These are phyloP conservation scores for Carex pumila DNA, from an alignment of 176 grass and related monocot species.

Conservation along the genomic window DNA sequence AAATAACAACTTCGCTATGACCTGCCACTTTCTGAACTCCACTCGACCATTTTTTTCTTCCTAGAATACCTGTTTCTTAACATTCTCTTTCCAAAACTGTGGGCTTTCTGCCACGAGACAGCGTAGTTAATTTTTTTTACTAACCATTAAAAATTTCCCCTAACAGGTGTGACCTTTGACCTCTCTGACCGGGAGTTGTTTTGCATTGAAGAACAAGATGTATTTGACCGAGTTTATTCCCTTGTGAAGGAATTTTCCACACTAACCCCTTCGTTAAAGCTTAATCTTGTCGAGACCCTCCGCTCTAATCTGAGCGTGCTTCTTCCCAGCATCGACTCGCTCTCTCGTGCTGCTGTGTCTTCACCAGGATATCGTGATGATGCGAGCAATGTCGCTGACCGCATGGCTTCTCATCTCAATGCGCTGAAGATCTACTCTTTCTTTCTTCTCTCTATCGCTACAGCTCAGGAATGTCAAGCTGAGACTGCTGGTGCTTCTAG, in stretches of 20 bases:
- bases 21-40: not conserved
- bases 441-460: conserved; percentile 68
- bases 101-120: not conserved
- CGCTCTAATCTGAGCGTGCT: conserved; percentile 93
- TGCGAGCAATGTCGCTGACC: conserved; percentile 29
- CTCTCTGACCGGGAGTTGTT: conserved; percentile 86
- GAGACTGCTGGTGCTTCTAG: conserved; percentile 22
- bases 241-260: conserved; percentile 56
- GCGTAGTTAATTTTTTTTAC: not conserved
- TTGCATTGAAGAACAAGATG: conserved; percentile 91
- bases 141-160: not conserved
- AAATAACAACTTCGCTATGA: not conserved
- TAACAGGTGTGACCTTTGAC: conserved; percentile 74
- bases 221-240: conserved; percentile 79
- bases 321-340: conserved; percentile 77
- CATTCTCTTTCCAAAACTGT: not conserved
- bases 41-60: not conserved
- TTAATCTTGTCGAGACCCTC: conserved; percentile 85
- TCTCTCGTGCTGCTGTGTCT: conserved; percentile 49
- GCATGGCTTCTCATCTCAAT: conserved; percentile 73
- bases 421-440: conserved; percentile 89
- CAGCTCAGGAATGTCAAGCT: conserved; percentile 34
- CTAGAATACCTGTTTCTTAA: not conserved
- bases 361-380: conserved; percentile 33
- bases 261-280: conserved; percentile 64